Percentiles rank a stretch among this genome's conserved stretches.
phyloP scores from a whole-genome alignment of 1,284 basidiomycete genomes.

The Coniferiporia sulphurascens region DNA sequence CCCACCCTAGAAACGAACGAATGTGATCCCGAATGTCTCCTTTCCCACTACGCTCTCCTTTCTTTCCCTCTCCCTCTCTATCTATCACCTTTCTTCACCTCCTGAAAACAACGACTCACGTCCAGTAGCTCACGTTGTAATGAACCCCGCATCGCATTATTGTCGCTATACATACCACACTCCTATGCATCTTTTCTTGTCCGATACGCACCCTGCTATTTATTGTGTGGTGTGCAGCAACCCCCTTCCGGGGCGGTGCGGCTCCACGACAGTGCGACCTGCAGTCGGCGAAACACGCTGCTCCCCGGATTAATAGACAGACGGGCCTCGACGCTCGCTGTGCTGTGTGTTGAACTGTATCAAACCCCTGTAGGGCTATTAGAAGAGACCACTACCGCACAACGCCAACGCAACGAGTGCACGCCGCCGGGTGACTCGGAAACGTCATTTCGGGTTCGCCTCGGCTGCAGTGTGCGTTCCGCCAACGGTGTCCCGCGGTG shows the following conservation, averaged over 20 bases:
- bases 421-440: no score
- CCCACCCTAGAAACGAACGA: not conserved
- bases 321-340: not conserved
- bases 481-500: no score
- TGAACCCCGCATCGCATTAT: not conserved
- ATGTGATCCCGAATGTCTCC: not conserved
- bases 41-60: not conserved
- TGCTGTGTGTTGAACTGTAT: no score
- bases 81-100: not conserved
- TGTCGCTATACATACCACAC: no score
- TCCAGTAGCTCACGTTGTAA: not conserved
- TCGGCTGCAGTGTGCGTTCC: no score
- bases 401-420: no score
- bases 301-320: not conserved
- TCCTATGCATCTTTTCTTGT: no score
- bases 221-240: not conserved
- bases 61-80: not conserved
- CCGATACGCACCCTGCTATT: no score
- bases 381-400: no score
- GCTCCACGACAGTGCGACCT: not conserved
- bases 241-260: no score
- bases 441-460: no score
- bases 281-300: not conserved
- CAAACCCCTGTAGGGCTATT: no score
- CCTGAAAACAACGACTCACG: not conserved